These are phyloP conservation scores for Zasmidium angulare DNA, from an alignment of 2,329 filamentous ascomycete genomes.

Conservation along the genomic window DNA sequence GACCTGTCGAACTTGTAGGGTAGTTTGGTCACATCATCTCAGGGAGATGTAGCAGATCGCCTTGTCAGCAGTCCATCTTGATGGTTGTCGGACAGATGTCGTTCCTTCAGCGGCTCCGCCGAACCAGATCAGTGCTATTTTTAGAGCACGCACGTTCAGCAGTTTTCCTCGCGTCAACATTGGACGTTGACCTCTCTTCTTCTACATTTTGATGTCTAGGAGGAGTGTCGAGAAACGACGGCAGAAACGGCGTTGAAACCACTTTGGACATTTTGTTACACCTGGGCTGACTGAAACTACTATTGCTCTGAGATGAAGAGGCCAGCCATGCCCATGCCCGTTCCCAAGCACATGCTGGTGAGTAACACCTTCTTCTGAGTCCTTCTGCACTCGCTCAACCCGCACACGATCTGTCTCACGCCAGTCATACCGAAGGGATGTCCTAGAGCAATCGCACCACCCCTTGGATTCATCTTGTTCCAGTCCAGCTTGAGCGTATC, in stretches of 20 bases:
- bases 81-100: neutral
- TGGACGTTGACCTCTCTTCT: neutral
- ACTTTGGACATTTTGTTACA: neutral
- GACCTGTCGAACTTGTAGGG: neutral
- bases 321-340: conserved; percentile 44
- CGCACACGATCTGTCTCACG: conserved; percentile 72
- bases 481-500: conserved; percentile 67
- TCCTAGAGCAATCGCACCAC: conserved; percentile 80
- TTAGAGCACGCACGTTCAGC: neutral
- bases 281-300: neutral
- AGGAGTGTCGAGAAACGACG: neutral
- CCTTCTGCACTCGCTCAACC: conserved; percentile 67
- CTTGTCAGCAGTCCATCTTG: neutral
- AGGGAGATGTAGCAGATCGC: neutral
- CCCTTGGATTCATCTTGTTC: conserved; percentile 80
- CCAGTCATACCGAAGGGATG: conserved; percentile 88
- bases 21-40: too few relatives aligned
- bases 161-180: neutral
- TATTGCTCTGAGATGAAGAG: conserved; percentile 47
- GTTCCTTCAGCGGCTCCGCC: neutral
- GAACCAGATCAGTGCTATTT: neutral
- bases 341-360: conserved; percentile 73
- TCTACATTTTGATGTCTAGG: neutral
- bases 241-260: too few relatives aligned
- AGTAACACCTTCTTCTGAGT: conserved; percentile 72